A percentile compares a stretch with the other conserved stretches of the same genome.
phyloP scores from a whole-genome alignment of 805 yeast species.

The Monosporozyma aquatica region DNA sequence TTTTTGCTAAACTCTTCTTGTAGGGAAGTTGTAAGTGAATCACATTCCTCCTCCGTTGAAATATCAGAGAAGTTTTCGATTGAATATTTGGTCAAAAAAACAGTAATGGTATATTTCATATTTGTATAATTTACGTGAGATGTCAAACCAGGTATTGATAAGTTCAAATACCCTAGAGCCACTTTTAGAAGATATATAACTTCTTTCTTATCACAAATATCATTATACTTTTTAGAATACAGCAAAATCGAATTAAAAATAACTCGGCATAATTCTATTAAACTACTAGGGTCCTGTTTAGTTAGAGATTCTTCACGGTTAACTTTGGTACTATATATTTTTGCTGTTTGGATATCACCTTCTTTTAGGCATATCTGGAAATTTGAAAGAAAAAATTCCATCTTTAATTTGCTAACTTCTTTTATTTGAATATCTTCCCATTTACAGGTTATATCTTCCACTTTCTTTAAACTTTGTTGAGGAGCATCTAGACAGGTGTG shows the following conservation, averaged over 20 bases:
- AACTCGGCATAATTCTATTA: conserved; percentile 28
- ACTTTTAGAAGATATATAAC: not conserved
- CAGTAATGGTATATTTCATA: conserved; percentile 19
- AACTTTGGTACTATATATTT: conserved; percentile 29
- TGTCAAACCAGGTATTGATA: conserved; percentile 10
- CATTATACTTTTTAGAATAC: conserved; percentile 12
- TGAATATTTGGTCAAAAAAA: conserved; percentile 23
- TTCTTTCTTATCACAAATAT: not conserved
- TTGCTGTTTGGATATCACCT: conserved; percentile 32
- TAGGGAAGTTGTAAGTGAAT: conserved; percentile 17
- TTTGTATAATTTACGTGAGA: conserved; percentile 12
- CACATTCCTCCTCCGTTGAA: conserved; percentile 5
- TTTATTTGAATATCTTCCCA: conserved; percentile 3
- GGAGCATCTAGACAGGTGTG: conserved; percentile 25
- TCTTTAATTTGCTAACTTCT: conserved; percentile 15
- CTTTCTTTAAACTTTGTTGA: conserved; percentile 18
- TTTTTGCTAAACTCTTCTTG: conserved; percentile 23
- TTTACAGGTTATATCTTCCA: conserved; percentile 15
- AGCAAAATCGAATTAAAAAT: conserved; percentile 25
- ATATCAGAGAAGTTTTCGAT: conserved; percentile 13
- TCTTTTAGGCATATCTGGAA: conserved; percentile 27
- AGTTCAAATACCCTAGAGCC: conserved; percentile 7
- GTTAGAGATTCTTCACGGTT: conserved; percentile 11
- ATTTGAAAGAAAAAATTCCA: conserved; percentile 28
- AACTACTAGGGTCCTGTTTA: conserved; percentile 10